Base-by-base conservation (phyloP, 1,284 basidiomycete species). In the Pholiota adiposa region DNA sequence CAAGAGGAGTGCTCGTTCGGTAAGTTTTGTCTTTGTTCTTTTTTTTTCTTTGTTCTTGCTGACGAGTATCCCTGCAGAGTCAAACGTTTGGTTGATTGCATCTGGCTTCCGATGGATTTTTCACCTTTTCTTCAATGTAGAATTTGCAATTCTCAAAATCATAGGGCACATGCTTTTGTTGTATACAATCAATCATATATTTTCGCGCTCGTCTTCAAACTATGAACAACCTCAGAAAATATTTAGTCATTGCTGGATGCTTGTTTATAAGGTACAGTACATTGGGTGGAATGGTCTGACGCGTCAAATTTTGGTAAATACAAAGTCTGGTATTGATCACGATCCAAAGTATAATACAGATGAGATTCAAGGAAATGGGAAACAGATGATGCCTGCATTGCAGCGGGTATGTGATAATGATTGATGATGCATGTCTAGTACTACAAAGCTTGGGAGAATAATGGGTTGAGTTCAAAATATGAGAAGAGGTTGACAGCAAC, bases 1-100 rank as follows among this genome's bases (percentile, higher is more conserved):
- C 79, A 94, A 94, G 77, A 81, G 93, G 63, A 93, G 90, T 70
- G 91, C 93, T 40, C 85, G 93, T 64, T 93, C 92, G 64, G 88
- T 90, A 76, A 58, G 87, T 83, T 52, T 59, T 19, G 36, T 33
- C 59, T 29, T 55, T 59, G 54, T 53, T 16, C 25, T 36, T 18
- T 19, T 43, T 41, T 55, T 58, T 51, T 43, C 16, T 33, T 8
- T 51, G 27, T 53, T 4, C 40, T 33, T 41, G 44, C 64, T 65
- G 11, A 62, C 56, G 59, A 40, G 31, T 59, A 27, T 49, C 53
- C 56, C 70, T 49, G 29, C 76, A 90, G 88, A 91, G 89, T 79
- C 89, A 91, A 83, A 90, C 89, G 41, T 92, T 92, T 68, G 90
- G 90, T 68, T 91, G 71, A 83, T 40, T 52, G 55, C 19, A 36